These are phyloP conservation scores for Fusarium sp. DNA, from an alignment of 2,329 filamentous ascomycete species.

Conservation along the genomic window DNA sequence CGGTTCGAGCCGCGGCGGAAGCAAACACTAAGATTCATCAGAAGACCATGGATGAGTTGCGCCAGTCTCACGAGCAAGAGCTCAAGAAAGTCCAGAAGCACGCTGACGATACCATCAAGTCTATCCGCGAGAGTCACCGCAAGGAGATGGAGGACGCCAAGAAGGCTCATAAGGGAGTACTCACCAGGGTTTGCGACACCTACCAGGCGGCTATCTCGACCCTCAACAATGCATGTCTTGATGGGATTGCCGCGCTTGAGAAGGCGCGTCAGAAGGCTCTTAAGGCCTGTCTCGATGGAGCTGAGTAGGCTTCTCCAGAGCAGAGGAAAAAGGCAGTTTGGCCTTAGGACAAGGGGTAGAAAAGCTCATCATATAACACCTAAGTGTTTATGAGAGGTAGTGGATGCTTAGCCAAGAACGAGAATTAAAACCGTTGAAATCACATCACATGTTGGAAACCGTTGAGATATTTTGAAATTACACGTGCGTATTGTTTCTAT, in stretches of 20 bases:
- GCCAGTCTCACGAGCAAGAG: neutral
- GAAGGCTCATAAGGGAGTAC: neutral
- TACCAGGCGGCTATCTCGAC: neutral
- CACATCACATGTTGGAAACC: neutral
- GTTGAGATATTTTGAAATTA: neutral
- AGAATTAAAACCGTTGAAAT: neutral
- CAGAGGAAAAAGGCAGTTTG: neutral
- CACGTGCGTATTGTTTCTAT: conserved; percentile 31
- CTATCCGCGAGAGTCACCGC: neutral
- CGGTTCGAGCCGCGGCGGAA: conserved; percentile 1
- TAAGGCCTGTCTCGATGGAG: neutral
- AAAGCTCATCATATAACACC: neutral
- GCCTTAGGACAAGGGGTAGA: neutral
- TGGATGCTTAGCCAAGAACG: too few species aligned
- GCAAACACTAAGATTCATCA: neutral
- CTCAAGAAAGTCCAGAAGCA: neutral
- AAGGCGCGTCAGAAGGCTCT: neutral
- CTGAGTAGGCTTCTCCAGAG: neutral
- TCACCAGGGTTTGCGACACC: neutral
- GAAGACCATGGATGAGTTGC: neutral
- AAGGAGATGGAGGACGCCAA: neutral
- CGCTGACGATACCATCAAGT: neutral
- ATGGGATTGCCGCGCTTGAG: neutral
- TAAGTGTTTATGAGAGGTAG: neutral
- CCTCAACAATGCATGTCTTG: neutral